Evolutionary conservation across 305 asterid species (phyloP).

Genomic region (Fraxinus albicans): DNA sequence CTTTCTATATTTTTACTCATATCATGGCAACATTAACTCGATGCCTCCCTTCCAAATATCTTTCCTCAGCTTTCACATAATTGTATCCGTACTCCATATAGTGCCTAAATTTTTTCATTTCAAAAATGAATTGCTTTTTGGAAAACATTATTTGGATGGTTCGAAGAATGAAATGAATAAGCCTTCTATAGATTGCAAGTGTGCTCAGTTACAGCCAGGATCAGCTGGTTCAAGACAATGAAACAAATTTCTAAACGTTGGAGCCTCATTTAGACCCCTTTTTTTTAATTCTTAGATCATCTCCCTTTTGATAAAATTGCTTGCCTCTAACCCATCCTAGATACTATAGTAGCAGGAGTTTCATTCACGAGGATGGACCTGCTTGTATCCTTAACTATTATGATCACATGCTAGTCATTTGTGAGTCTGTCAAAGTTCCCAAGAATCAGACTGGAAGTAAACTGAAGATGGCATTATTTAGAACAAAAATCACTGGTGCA

Average conservation of each 20-base stretch:
- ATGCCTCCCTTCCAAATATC: background rate
- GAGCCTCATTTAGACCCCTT: background rate
- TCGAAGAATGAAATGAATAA: background rate
- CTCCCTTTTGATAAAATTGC: background rate
- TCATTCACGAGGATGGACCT: background rate
- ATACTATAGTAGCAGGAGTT: background rate
- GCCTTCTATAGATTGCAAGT: background rate
- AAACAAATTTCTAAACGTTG: background rate
- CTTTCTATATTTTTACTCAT: background rate
- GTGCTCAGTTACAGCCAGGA: background rate
- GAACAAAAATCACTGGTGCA: background rate
- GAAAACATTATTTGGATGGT: background rate
- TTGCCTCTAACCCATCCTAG: background rate
- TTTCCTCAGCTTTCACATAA: background rate
- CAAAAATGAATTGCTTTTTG: background rate
- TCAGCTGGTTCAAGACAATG: background rate
- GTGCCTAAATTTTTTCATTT: background rate
- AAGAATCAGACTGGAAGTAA: background rate
- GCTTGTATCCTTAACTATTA: background rate
- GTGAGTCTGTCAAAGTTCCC: background rate
- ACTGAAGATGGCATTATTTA: background rate
- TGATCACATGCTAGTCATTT: background rate
- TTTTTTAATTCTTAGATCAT: background rate
- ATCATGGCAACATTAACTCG: background rate
- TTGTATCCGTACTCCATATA: background rate